Base-by-base conservation (phyloP, 1,284 basidiomycete genomes). In the Chalciporus sp. region DNA sequence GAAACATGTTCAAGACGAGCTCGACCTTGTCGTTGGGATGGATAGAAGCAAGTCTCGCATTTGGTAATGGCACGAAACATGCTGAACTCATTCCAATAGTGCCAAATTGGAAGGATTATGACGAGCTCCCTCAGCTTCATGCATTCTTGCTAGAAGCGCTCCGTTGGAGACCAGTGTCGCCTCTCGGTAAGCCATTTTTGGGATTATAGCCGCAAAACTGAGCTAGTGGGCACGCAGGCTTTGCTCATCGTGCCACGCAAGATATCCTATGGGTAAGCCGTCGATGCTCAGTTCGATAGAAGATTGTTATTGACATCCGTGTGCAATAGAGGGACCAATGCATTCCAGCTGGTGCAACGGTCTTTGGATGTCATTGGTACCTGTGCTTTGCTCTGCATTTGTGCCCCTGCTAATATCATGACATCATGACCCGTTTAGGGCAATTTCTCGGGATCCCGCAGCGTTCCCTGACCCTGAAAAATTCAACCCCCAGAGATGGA, bases 141-240 rank as follows among this genome's bases (percentile, higher is more conserved):
- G 86, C 86, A 0, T 88, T 84, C 63, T 75, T 84, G 12, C 60
- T 80, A 43, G 86, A 88, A 65, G 71, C 76, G 0, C 82, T 81
- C 53, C 73, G 86, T 16, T 89, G 86, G 86, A 70, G 84, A 52
- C 85, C 85, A 28, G 79, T 84, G 7, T 77, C 71, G 3, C 78
- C 79, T 1, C 76, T 77, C 29, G 80, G 80, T 75, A 43, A 35
- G 31, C 23, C 39, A n/a, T 17, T 28, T 41, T 27, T 33, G 7
- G 26, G 19, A 7, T n/a, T 3, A 4, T 14, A 12, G 2, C 37
- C 3, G 17, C 10, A 20, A 35, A 1, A 39, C 20, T 52, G 19
- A 42, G 23, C 23, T 23, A 6, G 29, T 7, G 29, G 35, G 27
- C 12, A 2, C n/a, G 26, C 39, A 80, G 81, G 83, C 0, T 78